Percentiles rank a stretch among this genome's conserved stretches.
Conservation (phyloP, 2,329 filamentous ascomycete genomes). For the Tolypocladium pustulatum region DNA sequence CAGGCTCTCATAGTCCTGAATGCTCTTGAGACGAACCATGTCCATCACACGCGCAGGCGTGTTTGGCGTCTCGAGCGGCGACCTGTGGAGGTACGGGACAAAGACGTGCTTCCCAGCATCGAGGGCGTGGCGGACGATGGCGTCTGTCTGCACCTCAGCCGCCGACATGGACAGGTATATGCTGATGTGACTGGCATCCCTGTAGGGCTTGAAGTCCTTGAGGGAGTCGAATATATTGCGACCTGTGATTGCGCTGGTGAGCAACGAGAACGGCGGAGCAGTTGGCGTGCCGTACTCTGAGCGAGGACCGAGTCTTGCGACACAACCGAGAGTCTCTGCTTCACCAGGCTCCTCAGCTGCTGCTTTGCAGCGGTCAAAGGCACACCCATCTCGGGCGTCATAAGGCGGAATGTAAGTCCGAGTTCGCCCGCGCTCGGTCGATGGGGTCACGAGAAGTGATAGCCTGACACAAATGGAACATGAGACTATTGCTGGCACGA, state of each 20-base stretch:
- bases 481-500: background rate
- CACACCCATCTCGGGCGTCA: conserved; percentile 33
- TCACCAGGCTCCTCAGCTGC: conserved; percentile 62
- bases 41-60: conserved; percentile 72
- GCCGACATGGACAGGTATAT: conserved; percentile 90
- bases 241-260: conserved; percentile 37
- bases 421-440: background rate
- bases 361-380: conserved; percentile 59
- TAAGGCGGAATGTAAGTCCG: background rate
- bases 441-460: background rate
- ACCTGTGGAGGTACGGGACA: conserved; percentile 76
- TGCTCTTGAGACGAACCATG: conserved; percentile 70
- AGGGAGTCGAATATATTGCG: conserved; percentile 53
- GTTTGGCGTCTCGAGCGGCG: conserved; percentile 30
- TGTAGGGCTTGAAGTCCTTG: conserved; percentile 60
- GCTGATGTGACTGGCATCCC: conserved; percentile 63
- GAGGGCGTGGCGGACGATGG: conserved; percentile 74
- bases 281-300: conserved; percentile 52
- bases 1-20: conserved; percentile 69
- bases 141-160: conserved; percentile 74
- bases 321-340: conserved; percentile 50
- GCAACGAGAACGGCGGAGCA: background rate
- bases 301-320: conserved; percentile 47
- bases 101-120: conserved; percentile 72
- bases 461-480: background rate